These are phyloP conservation scores for Chytridium lagenaria DNA, from an alignment of 371 early-diverging fungal genomes.

Conservation along the genomic window DNA sequence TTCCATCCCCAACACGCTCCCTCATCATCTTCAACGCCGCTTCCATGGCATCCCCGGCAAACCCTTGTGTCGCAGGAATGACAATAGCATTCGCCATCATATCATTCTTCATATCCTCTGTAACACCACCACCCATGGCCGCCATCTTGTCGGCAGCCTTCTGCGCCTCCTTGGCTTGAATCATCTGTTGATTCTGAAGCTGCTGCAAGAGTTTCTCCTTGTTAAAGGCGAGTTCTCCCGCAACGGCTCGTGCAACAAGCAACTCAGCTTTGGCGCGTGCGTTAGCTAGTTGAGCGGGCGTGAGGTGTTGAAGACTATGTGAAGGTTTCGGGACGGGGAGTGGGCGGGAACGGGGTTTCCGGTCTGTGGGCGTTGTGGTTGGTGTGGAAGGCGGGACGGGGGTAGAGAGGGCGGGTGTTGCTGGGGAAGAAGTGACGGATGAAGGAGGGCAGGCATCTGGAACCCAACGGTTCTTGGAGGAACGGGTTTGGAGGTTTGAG, in stretches of 20 bases:
- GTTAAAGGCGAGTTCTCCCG: constrained; percentile 24
- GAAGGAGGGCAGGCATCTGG: too few species aligned
- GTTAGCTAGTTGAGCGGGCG: constrained; percentile 1
- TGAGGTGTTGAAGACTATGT: neutral
- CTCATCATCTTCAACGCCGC: neutral
- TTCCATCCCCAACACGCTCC: neutral
- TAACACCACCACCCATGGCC: neutral
- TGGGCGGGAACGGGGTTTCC: neutral
- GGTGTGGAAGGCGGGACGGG: neutral
- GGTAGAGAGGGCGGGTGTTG: neutral
- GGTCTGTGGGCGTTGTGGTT: neutral
- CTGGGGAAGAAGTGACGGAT: too few species aligned
- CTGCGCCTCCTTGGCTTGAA: neutral
- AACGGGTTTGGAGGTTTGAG: too few species aligned
- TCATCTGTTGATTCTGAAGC: neutral
- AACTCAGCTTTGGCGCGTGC: constrained; percentile 16
- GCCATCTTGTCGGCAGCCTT: constrained; percentile 13
- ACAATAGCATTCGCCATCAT: neutral
- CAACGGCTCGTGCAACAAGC: neutral
- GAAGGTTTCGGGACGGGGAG: neutral
- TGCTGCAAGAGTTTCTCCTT: neutral
- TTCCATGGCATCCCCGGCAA: neutral
- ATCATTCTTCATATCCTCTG: too few species aligned
- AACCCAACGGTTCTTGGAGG: too few species aligned
- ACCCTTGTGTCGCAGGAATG: too few species aligned